Evolutionary conservation across 2,329 filamentous ascomycete genomes (phyloP), one percentile per base, ranked within the genome.

Genomic region (Davidsoniella australis): DNA sequence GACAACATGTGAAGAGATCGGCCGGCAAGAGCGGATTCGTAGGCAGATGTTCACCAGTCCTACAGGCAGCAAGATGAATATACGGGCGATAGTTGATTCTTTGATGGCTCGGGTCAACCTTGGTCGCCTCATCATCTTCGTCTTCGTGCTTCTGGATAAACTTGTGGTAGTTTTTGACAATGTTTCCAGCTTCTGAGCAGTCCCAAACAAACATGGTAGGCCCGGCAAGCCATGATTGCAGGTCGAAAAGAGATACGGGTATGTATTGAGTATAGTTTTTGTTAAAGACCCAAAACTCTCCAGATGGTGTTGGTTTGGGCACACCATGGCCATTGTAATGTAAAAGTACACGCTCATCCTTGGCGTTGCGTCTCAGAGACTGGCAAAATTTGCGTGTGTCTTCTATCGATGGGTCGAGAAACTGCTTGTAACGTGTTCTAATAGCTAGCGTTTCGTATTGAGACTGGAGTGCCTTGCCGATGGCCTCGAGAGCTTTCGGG

Each of bases 211-310:
- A 98, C 41, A 98, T 80, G 53, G 88, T 94, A 0, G 91, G 91
- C 0, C 88, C 89, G 54, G 89, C 87, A 6, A 98, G 76, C 91
- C 91, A 98, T 52, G 85, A 82, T 64, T 96, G 89, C 41, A 98
- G 68, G 61, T 98, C 91, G 59, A 94, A 95, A 7, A 98, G 69
- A 1, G 89, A 94, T 41, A 98, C 85, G 0, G 91, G 91, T 40
- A 98, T 98, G 61, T 98, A 98, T 64, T 98, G 91, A 0, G 91
- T 98, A 62, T 95, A 98, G 57, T 86, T 96, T 58, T 91, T 89
- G 65, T 98, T 98, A 64, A 98, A 98, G 4, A 96, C 93, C 91
- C 91, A 98, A 17, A 98, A 94, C 63, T 98, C 91, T 12, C 91
- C 91, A 4, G 89, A 95, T 2, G 84, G 79, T 0, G 91, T 98